phyloP scores from a whole-genome alignment of 805 yeast species.

The Saccharomycopsis fodiens region DNA sequence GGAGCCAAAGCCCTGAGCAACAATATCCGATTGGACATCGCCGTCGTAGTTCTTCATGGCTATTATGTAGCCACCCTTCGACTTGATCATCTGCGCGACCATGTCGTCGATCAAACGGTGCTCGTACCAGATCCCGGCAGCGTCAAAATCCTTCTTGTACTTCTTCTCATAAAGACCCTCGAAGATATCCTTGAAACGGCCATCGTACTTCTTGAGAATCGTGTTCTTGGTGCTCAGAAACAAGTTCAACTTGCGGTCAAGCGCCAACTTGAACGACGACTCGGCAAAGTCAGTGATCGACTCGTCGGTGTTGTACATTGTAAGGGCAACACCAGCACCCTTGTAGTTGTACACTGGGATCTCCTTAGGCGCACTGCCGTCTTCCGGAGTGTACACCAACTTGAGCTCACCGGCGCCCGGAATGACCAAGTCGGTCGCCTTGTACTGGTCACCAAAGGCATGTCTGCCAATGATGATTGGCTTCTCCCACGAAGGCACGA shows the following conservation, averaged over 20 bases:
- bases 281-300: slow-evolving; percentile 74
- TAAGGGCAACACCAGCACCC: slow-evolving; percentile 66
- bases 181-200: slow-evolving; percentile 75
- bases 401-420: slow-evolving; percentile 62
- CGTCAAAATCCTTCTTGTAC: slow-evolving; percentile 52
- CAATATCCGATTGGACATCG: slow-evolving; percentile 79
- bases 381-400: slow-evolving; percentile 56
- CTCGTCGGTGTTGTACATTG: slow-evolving; percentile 80
- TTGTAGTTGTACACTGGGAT: slow-evolving; percentile 55
- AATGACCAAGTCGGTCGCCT: slow-evolving; percentile 66
- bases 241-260: slow-evolving; percentile 54
- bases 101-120: slow-evolving; percentile 81
- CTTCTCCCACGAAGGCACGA: slow-evolving; percentile 73
- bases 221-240: slow-evolving; percentile 74
- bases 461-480: slow-evolving; percentile 84
- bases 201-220: slow-evolving; percentile 74
- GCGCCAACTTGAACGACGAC: slow-evolving; percentile 69
- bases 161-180: slow-evolving; percentile 53
- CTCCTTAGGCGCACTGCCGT: slow-evolving; percentile 42
- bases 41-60: slow-evolving; percentile 84
- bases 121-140: slow-evolving; percentile 60
- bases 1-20: slow-evolving; percentile 83
- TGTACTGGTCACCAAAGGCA: slow-evolving; percentile 79
- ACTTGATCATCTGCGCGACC: slow-evolving; percentile 85
- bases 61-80: slow-evolving; percentile 74